Evolutionary conservation across 345 rosid species (phyloP).

Genomic region (Raphanus sativus): DNA sequence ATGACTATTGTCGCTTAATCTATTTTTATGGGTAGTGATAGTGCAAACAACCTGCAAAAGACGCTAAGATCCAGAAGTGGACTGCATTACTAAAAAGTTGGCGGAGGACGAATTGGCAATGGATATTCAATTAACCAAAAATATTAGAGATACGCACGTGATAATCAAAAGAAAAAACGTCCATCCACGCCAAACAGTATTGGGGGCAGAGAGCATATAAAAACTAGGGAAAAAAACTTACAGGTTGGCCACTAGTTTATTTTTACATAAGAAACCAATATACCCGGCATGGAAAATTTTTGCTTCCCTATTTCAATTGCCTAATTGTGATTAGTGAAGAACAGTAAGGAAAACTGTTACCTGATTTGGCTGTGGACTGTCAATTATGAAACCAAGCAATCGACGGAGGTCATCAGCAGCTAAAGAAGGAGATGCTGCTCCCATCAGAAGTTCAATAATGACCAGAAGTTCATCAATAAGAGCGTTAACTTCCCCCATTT

Average conservation of each 20-base stretch:
- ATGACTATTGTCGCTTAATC: conserved; percentile 2
- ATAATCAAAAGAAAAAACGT: not conserved
- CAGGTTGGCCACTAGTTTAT: not conserved
- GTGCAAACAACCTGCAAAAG: not conserved
- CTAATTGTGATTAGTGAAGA: not conserved
- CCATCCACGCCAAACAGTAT: conserved; percentile 13
- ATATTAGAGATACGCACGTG: not conserved
- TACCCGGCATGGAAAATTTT: not conserved
- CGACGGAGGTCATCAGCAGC: conserved; percentile 77
- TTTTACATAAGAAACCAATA: not conserved
- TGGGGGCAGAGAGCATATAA: conserved; percentile 1
- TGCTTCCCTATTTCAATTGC: conserved; percentile 65
- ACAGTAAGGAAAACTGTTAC: conserved; percentile 40
- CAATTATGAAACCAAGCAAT: conserved; percentile 91
- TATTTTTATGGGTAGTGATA: not conserved
- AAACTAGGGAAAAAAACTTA: not conserved
- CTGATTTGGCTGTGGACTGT: conserved; percentile 98
- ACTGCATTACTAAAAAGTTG: conserved; percentile 19
- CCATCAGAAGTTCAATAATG: conserved; percentile 91
- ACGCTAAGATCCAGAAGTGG: not conserved
- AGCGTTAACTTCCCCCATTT: conserved; percentile 94
- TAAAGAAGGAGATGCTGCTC: conserved; percentile 76
- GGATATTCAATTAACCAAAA: conserved; percentile 10
- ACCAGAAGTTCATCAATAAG: conserved; percentile 98
- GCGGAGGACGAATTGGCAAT: not conserved